Conservation (phyloP, 2,329 filamentous ascomycete genomes). For the Cladophialophora carrionii region DNA sequence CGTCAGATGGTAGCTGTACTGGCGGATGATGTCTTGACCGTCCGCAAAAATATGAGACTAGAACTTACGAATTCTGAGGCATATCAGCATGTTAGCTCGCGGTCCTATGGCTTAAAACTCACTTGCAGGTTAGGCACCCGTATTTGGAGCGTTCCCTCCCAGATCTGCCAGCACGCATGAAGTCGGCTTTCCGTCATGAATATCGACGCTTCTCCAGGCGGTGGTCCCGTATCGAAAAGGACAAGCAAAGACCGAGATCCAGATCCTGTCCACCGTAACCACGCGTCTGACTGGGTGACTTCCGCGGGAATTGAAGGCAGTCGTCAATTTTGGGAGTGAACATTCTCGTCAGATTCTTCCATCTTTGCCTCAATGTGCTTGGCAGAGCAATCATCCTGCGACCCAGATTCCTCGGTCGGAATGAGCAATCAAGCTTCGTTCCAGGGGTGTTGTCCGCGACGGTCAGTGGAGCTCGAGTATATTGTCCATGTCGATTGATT, state of each 20-base stretch:
- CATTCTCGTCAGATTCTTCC: conserved; percentile 3
- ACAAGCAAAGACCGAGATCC: not conserved
- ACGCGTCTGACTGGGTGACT: conserved; percentile 1
- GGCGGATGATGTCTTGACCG: not conserved
- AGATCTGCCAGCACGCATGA: conserved; percentile 17
- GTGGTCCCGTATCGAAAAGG: not conserved
- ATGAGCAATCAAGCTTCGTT: conserved; percentile 1
- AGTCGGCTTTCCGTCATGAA: conserved; percentile 10
- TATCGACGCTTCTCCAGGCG: not conserved
- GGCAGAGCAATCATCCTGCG: not conserved
- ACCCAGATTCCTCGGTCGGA: not conserved
- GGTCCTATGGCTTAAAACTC: conserved; percentile 7
- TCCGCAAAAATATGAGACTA: not conserved
- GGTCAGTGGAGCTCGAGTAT: conserved; percentile 15
- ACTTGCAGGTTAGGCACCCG: conserved; percentile 38
- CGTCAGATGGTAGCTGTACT: not conserved
- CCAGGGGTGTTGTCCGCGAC: conserved; percentile 10
- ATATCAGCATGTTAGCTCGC: not conserved
- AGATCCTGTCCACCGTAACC: not conserved
- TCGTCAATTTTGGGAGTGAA: not conserved
- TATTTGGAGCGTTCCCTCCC: conserved; percentile 29
- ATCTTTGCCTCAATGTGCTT: not conserved
- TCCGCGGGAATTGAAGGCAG: not conserved
- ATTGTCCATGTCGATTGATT: conserved; percentile 7
- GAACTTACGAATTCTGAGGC: conserved; percentile 10